A percentile compares a stretch with the other conserved stretches of the same genome.
Conservation (phyloP, 2,329 filamentous ascomycete species). For the Daldinia sp. region DNA sequence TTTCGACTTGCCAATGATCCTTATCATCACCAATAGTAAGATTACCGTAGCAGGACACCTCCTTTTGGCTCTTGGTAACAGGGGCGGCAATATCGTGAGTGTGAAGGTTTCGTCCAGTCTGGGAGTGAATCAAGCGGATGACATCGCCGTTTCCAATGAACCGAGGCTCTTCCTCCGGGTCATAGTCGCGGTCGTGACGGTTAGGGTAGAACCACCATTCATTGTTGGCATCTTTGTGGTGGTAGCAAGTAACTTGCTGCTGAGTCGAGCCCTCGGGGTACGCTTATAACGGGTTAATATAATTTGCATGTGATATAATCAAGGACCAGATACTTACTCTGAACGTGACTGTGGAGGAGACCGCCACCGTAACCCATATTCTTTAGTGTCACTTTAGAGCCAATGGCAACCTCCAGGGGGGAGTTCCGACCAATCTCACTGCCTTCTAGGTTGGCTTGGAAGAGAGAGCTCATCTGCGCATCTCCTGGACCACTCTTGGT, state of each 20-base stretch:
- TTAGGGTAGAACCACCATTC: conserved; percentile 99
- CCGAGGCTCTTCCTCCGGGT: conserved; percentile 76
- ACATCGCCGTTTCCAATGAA: conserved; percentile 82
- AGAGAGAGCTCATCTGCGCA: conserved; percentile 99
- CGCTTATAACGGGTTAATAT: conserved; percentile 53
- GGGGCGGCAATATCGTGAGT: conserved; percentile 92
- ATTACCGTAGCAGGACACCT: conserved; percentile 97
- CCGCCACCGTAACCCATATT: conserved; percentile 99
- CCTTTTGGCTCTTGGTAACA: conserved; percentile 86
- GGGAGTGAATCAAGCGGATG: conserved; percentile 90
- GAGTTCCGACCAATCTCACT: conserved; percentile 96
- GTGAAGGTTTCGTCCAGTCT: conserved; percentile 97
- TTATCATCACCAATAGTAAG: conserved; percentile 95
- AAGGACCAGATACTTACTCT: conserved; percentile 64
- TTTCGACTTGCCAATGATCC: conserved; percentile 96
- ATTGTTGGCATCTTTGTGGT: conserved; percentile 99
- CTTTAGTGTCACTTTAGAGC: conserved; percentile 92
- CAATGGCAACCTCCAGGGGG: conserved; percentile 89
- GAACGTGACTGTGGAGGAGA: conserved; percentile 94
- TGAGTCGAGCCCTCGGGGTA: conserved; percentile 93
- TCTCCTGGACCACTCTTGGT: conserved; percentile 95
- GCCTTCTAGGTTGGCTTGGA: conserved; percentile 95
- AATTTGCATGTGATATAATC: not conserved
- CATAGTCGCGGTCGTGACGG: conserved; percentile 78
- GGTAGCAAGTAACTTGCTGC: conserved; percentile 98